Percentiles rank a stretch among this genome's conserved stretches.
Conservation (phyloP, 106 monocot genomes). For the Hemerocallis citrina region DNA sequence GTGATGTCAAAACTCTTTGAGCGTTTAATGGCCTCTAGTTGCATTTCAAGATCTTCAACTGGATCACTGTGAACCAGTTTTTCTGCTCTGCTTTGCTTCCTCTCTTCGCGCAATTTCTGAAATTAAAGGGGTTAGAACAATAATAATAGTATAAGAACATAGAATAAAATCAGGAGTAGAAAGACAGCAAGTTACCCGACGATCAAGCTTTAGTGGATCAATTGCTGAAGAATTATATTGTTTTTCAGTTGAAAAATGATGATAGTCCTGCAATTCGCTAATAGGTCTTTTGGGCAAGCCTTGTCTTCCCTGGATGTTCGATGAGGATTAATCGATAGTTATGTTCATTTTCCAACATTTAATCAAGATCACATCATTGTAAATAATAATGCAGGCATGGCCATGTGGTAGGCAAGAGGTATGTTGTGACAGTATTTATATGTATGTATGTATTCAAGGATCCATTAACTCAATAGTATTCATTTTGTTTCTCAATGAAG, state of each 20-base stretch:
- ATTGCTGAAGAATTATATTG: neutral
- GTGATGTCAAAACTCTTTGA: conserved; percentile 20
- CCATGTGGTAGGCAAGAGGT: no score
- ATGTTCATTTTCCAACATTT: no score
- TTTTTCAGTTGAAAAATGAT: conserved; percentile 4
- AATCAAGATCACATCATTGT: no score
- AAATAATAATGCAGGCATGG: no score
- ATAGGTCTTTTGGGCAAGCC: neutral
- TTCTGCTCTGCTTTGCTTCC: conserved; percentile 16
- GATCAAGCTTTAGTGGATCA: conserved; percentile 7
- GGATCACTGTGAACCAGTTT: conserved; percentile 6
- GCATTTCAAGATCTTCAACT: conserved; percentile 6
- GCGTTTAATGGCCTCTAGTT: conserved; percentile 26
- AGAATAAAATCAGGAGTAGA: conserved; percentile 2
- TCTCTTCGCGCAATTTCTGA: conserved; percentile 16
- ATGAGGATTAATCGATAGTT: neutral
- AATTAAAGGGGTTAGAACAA: conserved; percentile 2
- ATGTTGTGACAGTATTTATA: no score
- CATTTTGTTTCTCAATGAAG: neutral
- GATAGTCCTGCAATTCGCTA: neutral
- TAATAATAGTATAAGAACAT: neutral
- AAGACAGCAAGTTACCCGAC: conserved; percentile 3
- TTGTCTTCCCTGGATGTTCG: neutral
- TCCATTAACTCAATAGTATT: neutral
- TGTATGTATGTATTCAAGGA: neutral